Evolutionary conservation across 1,139 yeast genomes (phyloP).

Genomic region (Petasospora rhodanensis): DNA sequence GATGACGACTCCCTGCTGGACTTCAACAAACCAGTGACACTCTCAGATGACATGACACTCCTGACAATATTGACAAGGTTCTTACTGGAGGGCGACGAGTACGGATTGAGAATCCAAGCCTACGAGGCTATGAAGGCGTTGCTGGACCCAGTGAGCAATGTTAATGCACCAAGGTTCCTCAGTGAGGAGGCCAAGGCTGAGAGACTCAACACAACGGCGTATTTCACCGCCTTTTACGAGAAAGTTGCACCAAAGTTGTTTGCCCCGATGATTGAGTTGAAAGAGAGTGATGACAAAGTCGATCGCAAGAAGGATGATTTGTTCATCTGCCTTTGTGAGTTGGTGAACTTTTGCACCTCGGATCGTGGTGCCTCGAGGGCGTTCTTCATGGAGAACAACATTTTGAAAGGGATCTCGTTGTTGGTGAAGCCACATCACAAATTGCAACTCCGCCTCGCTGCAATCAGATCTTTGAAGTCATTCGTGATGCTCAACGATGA

Average conservation of each 20-base stretch:
- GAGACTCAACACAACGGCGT: conserved; percentile 44
- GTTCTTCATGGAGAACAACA: conserved; percentile 54
- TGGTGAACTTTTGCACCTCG: conserved; percentile 59
- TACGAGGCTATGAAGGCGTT: conserved; percentile 76
- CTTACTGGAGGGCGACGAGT: conserved; percentile 56
- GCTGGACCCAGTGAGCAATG: conserved; percentile 46
- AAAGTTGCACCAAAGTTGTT: conserved; percentile 60
- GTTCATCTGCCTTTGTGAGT: conserved; percentile 63
- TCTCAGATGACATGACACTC: conserved; percentile 58
- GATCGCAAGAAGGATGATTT: conserved; percentile 32
- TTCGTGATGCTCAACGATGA: conserved; percentile 60
- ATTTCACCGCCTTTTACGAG: conserved; percentile 56
- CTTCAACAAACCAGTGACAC: conserved; percentile 16
- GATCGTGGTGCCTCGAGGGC: conserved; percentile 50
- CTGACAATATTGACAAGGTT: conserved; percentile 57
- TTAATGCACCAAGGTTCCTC: conserved; percentile 14
- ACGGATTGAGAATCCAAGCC: conserved; percentile 77
- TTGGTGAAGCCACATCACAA: conserved; percentile 36
- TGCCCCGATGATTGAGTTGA: conserved; percentile 38
- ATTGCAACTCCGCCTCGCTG: conserved; percentile 58
- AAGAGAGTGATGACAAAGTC: background rate
- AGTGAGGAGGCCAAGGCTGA: conserved; percentile 29
- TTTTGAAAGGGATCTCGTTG: conserved; percentile 49
- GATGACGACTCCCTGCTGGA: conserved; percentile 10
- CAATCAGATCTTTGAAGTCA: conserved; percentile 58